Conservation (phyloP, 1,139 yeast species). For the Petasospora rhodanensis region DNA sequence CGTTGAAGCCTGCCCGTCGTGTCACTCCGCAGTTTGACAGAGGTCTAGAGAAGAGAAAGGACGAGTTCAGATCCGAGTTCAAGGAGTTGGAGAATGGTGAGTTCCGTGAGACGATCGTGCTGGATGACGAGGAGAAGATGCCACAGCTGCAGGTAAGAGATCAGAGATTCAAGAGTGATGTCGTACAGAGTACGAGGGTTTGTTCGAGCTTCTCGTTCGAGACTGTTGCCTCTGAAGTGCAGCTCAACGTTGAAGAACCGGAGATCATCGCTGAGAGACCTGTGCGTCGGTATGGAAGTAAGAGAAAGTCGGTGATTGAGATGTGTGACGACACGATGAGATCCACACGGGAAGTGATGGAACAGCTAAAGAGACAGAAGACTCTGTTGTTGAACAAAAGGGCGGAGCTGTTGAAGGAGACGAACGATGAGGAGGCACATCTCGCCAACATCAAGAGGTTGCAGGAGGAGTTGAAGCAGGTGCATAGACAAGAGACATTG, state of each 20-base stretch:
- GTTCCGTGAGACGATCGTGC: conserved; percentile 40
- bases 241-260: conserved; percentile 5
- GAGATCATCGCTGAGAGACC: background rate
- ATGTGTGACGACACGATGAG: conserved; percentile 25
- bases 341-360: conserved; percentile 18
- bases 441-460: conserved; percentile 10
- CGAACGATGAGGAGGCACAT: conserved; percentile 11
- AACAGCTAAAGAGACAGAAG: conserved; percentile 22
- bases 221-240: conserved; percentile 24
- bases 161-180: conserved; percentile 7
- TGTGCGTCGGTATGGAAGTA: conserved; percentile 13
- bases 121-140: conserved; percentile 19
- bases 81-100: conserved; percentile 40
- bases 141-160: conserved; percentile 5
- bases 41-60: no score
- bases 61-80: conserved; percentile 37
- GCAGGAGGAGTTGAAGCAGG: conserved; percentile 11
- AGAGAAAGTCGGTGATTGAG: conserved; percentile 18
- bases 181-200: conserved; percentile 5
- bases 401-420: conserved; percentile 11
- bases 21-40: no score
- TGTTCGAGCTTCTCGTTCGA: conserved; percentile 22
- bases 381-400: conserved; percentile 18
- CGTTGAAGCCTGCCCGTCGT: conserved; percentile 1
- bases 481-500: conserved; percentile 6